Percentiles rank a stretch among this genome's conserved stretches.
Conservation (phyloP, 2,329 filamentous ascomycete genomes). For the Penicillium oxalicum region DNA sequence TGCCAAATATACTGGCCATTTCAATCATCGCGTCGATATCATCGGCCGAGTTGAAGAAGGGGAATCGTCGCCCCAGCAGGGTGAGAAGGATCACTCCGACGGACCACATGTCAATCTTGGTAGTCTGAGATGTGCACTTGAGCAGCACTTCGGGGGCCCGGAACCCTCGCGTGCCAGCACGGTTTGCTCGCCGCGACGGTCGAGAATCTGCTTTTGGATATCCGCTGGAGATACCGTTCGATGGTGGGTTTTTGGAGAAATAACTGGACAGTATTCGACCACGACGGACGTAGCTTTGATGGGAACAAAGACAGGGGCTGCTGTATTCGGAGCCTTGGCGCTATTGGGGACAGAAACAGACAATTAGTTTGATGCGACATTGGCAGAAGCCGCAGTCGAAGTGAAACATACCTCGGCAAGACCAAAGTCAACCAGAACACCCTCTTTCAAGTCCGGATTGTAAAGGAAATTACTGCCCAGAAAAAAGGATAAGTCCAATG, state of each 20-base stretch:
- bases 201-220: constrained; percentile 89
- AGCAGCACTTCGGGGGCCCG: constrained; percentile 93
- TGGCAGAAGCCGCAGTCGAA: not conserved
- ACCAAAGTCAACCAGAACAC: constrained; percentile 98
- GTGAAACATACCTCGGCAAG: constrained; percentile 62
- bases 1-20: constrained; percentile 90
- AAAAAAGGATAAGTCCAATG: too few relatives aligned
- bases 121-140: constrained; percentile 93
- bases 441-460: constrained; percentile 66
- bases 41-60: constrained; percentile 98
- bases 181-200: constrained; percentile 82
- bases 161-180: constrained; percentile 91
- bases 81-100: constrained; percentile 96
- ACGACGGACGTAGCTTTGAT: constrained; percentile 57
- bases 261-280: constrained; percentile 49
- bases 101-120: constrained; percentile 94
- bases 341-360: constrained; percentile 16
- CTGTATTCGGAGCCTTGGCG: constrained; percentile 51
- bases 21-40: constrained; percentile 97
- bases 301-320: constrained; percentile 67
- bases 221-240: constrained; percentile 49
- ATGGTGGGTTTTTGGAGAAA: constrained; percentile 50
- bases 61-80: constrained; percentile 83
- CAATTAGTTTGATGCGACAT: not conserved
- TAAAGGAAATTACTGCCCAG: constrained; percentile 73